Evolutionary conservation across 148 eudicot species (phyloP).

Genomic region (Spergularia bocconei): DNA sequence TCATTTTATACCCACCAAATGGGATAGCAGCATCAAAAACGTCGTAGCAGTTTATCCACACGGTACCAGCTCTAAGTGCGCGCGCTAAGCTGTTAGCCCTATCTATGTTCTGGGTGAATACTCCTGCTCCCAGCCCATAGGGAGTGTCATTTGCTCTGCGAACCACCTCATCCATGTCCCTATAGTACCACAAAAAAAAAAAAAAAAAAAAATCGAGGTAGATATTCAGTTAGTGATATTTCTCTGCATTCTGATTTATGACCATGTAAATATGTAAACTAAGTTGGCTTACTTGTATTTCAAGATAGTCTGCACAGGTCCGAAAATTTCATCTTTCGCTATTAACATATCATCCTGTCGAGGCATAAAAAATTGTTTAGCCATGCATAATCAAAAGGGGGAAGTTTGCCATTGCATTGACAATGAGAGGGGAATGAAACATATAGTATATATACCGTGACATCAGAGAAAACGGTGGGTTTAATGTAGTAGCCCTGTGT

Average conservation of each 20-base stretch:
- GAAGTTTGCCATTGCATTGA: background rate
- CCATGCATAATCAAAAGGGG: background rate
- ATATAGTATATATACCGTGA: slow-evolving; percentile 41
- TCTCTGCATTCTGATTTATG: background rate
- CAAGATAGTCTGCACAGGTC: slow-evolving; percentile 77
- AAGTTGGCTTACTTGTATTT: slow-evolving; percentile 60
- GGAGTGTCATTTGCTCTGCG: slow-evolving; percentile 53
- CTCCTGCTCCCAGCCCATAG: slow-evolving; percentile 84
- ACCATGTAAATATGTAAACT: background rate
- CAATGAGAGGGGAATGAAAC: background rate
- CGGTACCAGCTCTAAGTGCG: slow-evolving; percentile 64
- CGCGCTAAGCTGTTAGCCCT: slow-evolving; percentile 67
- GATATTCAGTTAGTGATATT: background rate
- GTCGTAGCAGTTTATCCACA: slow-evolving; percentile 77
- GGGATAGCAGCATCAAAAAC: slow-evolving; percentile 62
- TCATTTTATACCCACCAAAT: slow-evolving; percentile 84
- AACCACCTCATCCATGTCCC: slow-evolving; percentile 65
- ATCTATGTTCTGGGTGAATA: slow-evolving; percentile 62
- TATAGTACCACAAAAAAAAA: slow-evolving; percentile 5
- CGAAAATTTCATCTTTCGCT: slow-evolving; percentile 88
- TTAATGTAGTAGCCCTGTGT: slow-evolving; percentile 63
- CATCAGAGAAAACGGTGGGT: slow-evolving; percentile 96
- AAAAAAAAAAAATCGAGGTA: background rate
- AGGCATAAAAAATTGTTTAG: background rate
- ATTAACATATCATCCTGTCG: slow-evolving; percentile 79